phyloP scores from a whole-genome alignment of 306 rosid species.

The Dryas drummondii region DNA sequence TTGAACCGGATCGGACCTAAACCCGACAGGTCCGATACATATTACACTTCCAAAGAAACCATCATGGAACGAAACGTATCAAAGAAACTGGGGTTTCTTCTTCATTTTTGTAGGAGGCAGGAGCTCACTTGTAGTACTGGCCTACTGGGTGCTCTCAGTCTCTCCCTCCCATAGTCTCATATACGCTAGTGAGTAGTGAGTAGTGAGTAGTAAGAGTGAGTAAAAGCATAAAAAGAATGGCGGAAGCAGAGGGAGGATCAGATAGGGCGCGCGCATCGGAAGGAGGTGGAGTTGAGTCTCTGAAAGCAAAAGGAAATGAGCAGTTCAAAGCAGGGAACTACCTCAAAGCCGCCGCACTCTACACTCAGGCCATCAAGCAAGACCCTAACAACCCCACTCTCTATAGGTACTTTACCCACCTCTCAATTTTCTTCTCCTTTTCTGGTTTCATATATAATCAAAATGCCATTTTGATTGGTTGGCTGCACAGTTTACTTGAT shows the following conservation, averaged over 20 bases:
- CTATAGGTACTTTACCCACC: conserved; percentile 56
- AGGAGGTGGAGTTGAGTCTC: conserved; percentile 41
- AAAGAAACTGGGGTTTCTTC: background rate
- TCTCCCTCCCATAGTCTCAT: background rate
- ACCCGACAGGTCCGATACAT: too few species aligned
- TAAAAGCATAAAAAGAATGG: conserved; percentile 43
- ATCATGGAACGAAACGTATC: too few species aligned
- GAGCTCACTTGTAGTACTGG: background rate
- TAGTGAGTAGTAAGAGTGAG: background rate
- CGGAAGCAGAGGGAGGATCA: conserved; percentile 49
- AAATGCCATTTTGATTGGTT: conserved; percentile 13
- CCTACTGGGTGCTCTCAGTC: background rate
- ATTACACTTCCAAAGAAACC: too few species aligned
- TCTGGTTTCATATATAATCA: background rate
- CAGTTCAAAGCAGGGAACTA: conserved; percentile 86
- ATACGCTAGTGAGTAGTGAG: conserved; percentile 22
- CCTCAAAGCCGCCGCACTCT: conserved; percentile 93
- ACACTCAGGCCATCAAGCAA: conserved; percentile 94
- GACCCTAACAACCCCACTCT: conserved; percentile 88
- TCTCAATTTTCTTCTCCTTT: background rate
- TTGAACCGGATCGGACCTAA: too few species aligned
- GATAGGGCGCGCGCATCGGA: conserved; percentile 27
- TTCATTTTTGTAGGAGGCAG: background rate
- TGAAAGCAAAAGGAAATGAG: conserved; percentile 91
- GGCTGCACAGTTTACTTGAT: background rate